Percentiles rank a stretch among this genome's conserved stretches.
These are phyloP conservation scores for Neurospora sp. DNA, from an alignment of 495 filamentous ascomycete genomes.

Conservation along the genomic window DNA sequence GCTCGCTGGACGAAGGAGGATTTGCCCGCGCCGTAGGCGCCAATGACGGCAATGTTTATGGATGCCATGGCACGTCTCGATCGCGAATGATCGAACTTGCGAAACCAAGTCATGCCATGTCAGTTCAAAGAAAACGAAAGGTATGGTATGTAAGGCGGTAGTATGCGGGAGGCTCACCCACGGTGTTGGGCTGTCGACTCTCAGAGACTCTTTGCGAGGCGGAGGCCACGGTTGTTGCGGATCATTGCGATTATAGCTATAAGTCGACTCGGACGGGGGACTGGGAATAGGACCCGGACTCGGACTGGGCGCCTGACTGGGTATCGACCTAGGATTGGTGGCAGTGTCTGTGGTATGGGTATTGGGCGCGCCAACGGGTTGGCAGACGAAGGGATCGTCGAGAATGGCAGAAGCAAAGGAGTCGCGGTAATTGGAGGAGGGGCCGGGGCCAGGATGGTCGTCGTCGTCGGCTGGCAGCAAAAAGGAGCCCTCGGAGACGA, in stretches of 20 bases:
- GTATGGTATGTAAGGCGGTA: not conserved
- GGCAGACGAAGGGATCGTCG: conserved; percentile 39
- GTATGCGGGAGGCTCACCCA: conserved; percentile 22
- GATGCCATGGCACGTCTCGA: conserved; percentile 39
- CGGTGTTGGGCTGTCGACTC: conserved; percentile 18
- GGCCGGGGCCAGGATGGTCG: conserved; percentile 13
- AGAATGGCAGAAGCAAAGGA: conserved; percentile 31
- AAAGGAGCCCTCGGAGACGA: conserved; percentile 17
- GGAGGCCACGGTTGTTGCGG: conserved; percentile 26
- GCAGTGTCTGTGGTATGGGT: conserved; percentile 1
- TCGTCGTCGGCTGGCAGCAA: conserved; percentile 19
- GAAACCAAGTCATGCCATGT: not conserved
- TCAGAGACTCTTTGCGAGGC: conserved; percentile 32
- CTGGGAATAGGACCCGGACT: not conserved
- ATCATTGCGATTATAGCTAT: conserved; percentile 22
- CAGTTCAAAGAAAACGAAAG: not conserved
- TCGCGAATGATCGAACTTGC: conserved; percentile 13
- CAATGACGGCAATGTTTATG: conserved; percentile 81
- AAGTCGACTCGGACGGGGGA: conserved; percentile 4
- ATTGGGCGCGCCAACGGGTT: conserved; percentile 9
- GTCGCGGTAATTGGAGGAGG: conserved; percentile 22
- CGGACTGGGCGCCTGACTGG: not conserved
- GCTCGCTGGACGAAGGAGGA: conserved; percentile 79
- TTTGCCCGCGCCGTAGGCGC: conserved; percentile 73
- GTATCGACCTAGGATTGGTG: not conserved